Evolutionary conservation across 2,329 filamentous ascomycete species (phyloP).

Genomic region (Clonostachys chloroleuca): DNA sequence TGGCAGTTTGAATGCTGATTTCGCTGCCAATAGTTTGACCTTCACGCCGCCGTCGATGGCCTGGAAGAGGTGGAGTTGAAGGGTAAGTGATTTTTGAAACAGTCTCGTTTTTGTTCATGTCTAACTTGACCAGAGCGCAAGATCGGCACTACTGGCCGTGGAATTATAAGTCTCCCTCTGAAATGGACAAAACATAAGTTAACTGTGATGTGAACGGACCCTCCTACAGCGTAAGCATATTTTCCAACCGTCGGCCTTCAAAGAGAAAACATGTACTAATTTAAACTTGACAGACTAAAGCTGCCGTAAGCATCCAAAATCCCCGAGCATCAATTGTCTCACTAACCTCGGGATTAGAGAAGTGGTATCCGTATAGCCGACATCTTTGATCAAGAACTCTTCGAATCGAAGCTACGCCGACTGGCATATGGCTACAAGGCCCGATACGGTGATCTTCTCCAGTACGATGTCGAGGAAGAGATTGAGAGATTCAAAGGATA

Average conservation of each 20-base stretch:
- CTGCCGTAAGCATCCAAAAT: neutral
- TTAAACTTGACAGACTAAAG: neutral
- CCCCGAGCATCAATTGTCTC: neutral
- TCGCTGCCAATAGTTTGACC: constrained; percentile 57
- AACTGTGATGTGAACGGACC: neutral
- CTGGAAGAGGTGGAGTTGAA: constrained; percentile 54
- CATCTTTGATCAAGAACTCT: constrained; percentile 61
- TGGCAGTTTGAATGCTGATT: neutral
- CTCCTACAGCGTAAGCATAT: neutral
- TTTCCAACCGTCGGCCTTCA: neutral
- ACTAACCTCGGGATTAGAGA: constrained; percentile 22
- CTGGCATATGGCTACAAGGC: constrained; percentile 58
- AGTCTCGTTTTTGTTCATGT: neutral
- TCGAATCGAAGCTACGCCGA: constrained; percentile 61
- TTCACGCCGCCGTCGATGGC: constrained; percentile 65
- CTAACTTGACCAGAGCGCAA: neutral
- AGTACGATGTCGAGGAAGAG: constrained; percentile 67
- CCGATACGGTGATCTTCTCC: constrained; percentile 61
- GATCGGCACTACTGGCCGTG: constrained; percentile 2
- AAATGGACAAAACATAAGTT: no score
- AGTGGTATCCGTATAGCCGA: constrained; percentile 65
- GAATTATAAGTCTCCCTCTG: neutral
- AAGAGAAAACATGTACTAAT: neutral
- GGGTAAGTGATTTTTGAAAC: neutral
- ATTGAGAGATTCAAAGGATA: constrained; percentile 57